Conservation (phyloP, 2,329 filamentous ascomycete genomes). For the Nemania sp. region DNA sequence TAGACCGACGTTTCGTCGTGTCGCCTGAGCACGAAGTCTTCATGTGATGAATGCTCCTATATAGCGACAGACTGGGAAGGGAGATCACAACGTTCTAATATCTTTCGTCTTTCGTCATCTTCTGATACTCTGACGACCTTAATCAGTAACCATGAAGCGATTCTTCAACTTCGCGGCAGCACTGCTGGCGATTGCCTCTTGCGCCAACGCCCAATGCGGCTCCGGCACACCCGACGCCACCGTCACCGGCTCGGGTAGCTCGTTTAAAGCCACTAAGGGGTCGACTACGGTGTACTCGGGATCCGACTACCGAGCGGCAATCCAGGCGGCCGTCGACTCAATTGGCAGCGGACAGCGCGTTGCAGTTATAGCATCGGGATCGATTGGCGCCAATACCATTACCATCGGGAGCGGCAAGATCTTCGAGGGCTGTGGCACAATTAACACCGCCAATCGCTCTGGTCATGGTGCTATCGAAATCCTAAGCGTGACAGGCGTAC, state of each 20-base stretch:
- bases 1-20: not conserved
- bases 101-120: not conserved
- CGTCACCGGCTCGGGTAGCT: conserved; percentile 4
- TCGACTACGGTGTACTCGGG: conserved; percentile 50
- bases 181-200: conserved; percentile 5
- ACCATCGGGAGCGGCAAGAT: conserved; percentile 55
- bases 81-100: not conserved
- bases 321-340: conserved; percentile 57
- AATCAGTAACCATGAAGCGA: conserved; percentile 5
- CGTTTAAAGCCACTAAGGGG: conserved; percentile 3
- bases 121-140: not conserved
- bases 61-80: not conserved
- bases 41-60: not conserved
- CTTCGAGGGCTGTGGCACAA: conserved; percentile 62
- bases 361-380: conserved; percentile 57
- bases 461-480: conserved; percentile 59
- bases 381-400: conserved; percentile 57
- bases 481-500: conserved; percentile 50
- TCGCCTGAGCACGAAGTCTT: not conserved
- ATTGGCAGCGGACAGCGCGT: conserved; percentile 56
- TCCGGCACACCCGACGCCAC: conserved; percentile 6
- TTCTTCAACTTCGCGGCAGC: not conserved
- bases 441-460: conserved; percentile 47
- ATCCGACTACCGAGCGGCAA: conserved; percentile 56
- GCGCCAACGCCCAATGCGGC: conserved; percentile 3